Conservation (phyloP, 495 filamentous ascomycete species). For the Trichocladium uniseriatum region DNA sequence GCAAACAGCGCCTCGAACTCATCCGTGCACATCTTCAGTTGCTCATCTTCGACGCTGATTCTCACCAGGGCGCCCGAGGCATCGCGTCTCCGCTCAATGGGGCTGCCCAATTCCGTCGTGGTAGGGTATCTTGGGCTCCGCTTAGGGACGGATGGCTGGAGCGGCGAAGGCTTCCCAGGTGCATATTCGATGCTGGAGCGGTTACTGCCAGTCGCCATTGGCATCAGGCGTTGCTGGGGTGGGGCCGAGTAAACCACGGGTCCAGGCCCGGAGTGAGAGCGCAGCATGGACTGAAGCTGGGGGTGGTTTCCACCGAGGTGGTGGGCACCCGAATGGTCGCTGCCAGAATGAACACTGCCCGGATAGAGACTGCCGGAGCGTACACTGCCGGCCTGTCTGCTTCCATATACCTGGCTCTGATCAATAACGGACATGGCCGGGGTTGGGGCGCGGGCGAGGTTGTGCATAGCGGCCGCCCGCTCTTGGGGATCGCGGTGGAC, state of each 20-base stretch:
- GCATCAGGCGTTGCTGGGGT: neutral
- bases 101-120: conserved; percentile 1
- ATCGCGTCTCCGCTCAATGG: conserved; percentile 2
- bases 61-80: neutral
- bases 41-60: neutral
- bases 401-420: neutral
- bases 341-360: neutral
- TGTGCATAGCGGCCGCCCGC: neutral
- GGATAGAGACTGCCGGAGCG: neutral
- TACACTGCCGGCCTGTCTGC: neutral
- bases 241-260: neutral
- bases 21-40: neutral
- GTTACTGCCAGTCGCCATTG: neutral
- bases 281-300: neutral
- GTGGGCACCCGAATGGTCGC: neutral
- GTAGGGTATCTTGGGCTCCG: neutral
- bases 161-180: neutral
- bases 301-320: neutral
- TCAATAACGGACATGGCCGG: neutral
- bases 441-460: neutral
- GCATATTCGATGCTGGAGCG: neutral
- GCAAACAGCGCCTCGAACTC: conserved; percentile 16
- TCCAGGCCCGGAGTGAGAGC: neutral
- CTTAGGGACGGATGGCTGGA: neutral
- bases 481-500: conserved; percentile 16